phyloP scores from a whole-genome alignment of 73 alveolate genomes.

The Loxodes magnus region DNA sequence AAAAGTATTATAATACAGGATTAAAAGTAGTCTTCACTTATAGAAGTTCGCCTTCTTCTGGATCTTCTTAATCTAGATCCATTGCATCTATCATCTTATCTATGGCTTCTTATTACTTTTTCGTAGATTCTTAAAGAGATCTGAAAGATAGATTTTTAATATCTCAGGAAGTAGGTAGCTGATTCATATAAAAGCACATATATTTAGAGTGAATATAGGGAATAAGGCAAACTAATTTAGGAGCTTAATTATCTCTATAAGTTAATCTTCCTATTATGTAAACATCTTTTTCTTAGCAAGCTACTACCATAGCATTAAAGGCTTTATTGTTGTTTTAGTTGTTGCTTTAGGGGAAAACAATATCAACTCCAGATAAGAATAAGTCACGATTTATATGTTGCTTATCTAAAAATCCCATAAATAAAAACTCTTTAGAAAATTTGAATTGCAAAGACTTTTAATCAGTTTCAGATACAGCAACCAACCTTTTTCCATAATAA shows the following conservation, averaged over 20 bases:
- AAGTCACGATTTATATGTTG: constrained; percentile 71
- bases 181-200: constrained; percentile 68
- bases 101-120: constrained; percentile 58
- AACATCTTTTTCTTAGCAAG: constrained; percentile 65
- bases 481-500: constrained; percentile 76
- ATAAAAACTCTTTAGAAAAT: constrained; percentile 52
- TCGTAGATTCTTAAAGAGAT: constrained; percentile 55
- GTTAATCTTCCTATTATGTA: constrained; percentile 78
- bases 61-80: constrained; percentile 54
- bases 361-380: constrained; percentile 76
- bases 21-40: constrained; percentile 67
- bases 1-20: constrained; percentile 84
- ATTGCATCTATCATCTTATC: constrained; percentile 69
- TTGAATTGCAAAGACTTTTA: constrained; percentile 70
- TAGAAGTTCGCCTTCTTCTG: constrained; percentile 47
- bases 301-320: constrained; percentile 70
- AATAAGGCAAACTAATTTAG: constrained; percentile 70
- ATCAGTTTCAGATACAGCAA: constrained; percentile 69
- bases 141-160: constrained; percentile 81
- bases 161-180: constrained; percentile 85
- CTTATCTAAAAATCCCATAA: constrained; percentile 74
- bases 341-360: constrained; percentile 74
- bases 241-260: constrained; percentile 56
- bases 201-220: constrained; percentile 72
- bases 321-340: constrained; percentile 58